phyloP scores from a whole-genome alignment of 805 yeast genomes.

The Kazachstania psychrophila region DNA sequence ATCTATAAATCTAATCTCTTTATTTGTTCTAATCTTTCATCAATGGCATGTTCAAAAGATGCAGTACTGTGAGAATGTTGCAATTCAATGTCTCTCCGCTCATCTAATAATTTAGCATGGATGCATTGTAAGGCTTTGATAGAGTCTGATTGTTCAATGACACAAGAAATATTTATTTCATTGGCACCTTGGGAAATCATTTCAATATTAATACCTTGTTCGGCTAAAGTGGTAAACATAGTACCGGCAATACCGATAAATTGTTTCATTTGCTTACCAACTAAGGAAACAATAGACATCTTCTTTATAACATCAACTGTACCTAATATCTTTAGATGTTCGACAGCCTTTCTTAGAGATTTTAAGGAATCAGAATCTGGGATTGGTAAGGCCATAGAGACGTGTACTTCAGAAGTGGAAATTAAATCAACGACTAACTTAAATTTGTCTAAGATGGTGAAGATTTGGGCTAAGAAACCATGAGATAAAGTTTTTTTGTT shows the following conservation, averaged over 20 bases:
- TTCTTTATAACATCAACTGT: slow-evolving; percentile 79
- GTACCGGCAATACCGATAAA: slow-evolving; percentile 94
- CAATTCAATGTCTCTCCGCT: slow-evolving; percentile 17
- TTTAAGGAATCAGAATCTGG: slow-evolving; percentile 51
- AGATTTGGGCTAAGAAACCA: slow-evolving; percentile 88
- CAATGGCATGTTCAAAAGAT: slow-evolving; percentile 31
- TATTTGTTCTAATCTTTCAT: slow-evolving; percentile 39
- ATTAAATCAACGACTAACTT: slow-evolving; percentile 88
- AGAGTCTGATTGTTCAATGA: slow-evolving; percentile 74
- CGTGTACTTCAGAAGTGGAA: slow-evolving; percentile 95
- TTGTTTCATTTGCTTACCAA: slow-evolving; percentile 96
- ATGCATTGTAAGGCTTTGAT: slow-evolving; percentile 78
- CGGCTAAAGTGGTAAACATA: slow-evolving; percentile 91
- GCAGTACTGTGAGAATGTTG: slow-evolving; percentile 3
- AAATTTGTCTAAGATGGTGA: slow-evolving; percentile 74
- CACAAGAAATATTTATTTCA: slow-evolving; percentile 94
- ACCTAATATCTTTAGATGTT: slow-evolving; percentile 73
- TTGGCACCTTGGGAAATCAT: slow-evolving; percentile 99
- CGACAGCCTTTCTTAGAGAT: slow-evolving; percentile 60
- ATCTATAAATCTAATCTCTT: slow-evolving; percentile 29
- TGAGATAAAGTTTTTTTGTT: slow-evolving; percentile 88
- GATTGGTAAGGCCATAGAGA: slow-evolving; percentile 91
- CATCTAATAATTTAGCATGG: slow-evolving; percentile 65
- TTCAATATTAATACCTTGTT: slow-evolving; percentile 85
- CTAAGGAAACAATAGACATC: slow-evolving; percentile 86